Conservation (phyloP, 75 land plant genomes). For the Pinus taeda region DNA sequence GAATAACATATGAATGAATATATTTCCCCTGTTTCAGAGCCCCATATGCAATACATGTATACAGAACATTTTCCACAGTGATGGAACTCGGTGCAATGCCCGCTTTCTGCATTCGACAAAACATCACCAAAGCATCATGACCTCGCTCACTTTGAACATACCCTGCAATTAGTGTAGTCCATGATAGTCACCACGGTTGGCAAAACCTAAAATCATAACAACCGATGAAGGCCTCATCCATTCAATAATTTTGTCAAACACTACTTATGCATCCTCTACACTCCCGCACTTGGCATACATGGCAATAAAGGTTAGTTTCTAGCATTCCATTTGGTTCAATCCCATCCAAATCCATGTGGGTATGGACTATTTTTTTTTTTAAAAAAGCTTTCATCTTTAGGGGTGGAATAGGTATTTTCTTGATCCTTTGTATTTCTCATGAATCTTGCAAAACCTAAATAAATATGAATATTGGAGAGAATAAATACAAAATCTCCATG, state of each 20-base stretch:
- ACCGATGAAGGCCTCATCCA: conserved; percentile 10
- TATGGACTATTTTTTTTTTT: background rate
- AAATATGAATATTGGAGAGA: too few species aligned
- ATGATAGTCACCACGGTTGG: background rate
- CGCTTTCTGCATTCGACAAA: too few species aligned
- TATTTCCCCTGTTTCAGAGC: conserved; percentile 18
- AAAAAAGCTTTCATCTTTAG: background rate
- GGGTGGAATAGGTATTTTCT: too few species aligned
- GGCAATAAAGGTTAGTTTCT: conserved; percentile 2
- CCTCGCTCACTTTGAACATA: too few species aligned
- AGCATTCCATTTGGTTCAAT: conserved; percentile 6
- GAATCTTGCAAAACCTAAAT: too few species aligned
- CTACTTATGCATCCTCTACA: conserved; percentile 3
- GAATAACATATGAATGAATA: background rate
- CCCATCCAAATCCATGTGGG: background rate
- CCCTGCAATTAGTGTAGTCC: too few species aligned
- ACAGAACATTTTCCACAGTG: conserved; percentile 20
- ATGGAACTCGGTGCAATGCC: background rate
- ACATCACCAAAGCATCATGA: too few species aligned
- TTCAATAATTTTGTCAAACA: conserved; percentile 13
- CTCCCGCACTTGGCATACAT: conserved; percentile 15
- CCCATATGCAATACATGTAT: conserved; percentile 16
- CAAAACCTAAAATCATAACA: conserved; percentile 11
- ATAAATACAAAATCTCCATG: too few species aligned
- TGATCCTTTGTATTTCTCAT: too few species aligned